These are phyloP conservation scores for Gamarada debralockiae DNA, from an alignment of 495 filamentous ascomycete genomes.

Conservation along the genomic window DNA sequence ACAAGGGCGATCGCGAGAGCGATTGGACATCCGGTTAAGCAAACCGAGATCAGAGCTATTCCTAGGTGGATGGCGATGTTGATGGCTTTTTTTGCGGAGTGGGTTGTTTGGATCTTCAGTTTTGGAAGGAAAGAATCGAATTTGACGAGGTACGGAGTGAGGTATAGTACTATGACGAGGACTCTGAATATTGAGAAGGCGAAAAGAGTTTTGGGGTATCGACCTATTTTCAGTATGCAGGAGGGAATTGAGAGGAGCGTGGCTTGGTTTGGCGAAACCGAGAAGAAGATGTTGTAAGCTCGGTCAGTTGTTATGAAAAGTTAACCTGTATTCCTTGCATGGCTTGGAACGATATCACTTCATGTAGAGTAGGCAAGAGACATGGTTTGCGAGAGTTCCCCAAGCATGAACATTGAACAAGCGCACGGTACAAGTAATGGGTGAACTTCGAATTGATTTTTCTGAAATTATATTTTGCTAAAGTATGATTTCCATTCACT, in stretches of 20 bases:
- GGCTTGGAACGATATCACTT: too few relatives aligned
- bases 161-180: conserved; percentile 72
- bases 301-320: too few relatives aligned
- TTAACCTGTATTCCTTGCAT: too few relatives aligned
- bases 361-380: too few relatives aligned
- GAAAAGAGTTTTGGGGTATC: conserved; percentile 68
- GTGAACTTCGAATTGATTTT: too few relatives aligned
- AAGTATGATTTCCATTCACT: too few relatives aligned
- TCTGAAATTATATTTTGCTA: too few relatives aligned
- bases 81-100: conserved; percentile 69
- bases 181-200: conserved; percentile 82
- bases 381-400: too few relatives aligned
- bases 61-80: conserved; percentile 55
- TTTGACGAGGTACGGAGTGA: conserved; percentile 67
- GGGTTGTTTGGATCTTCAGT: conserved; percentile 52
- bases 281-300: too few relatives aligned
- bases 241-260: conserved; percentile 70
- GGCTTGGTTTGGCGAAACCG: conserved; percentile 23
- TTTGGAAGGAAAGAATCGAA: conserved; percentile 58
- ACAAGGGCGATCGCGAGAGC: conserved; percentile 69
- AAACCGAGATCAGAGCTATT: conserved; percentile 61
- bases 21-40: conserved; percentile 53
- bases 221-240: conserved; percentile 64
- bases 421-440: too few relatives aligned
- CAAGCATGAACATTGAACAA: too few relatives aligned